Percentiles rank a stretch among this genome's conserved stretches.
Conservation (phyloP, 2,329 filamentous ascomycete genomes). For the Pseudocercospora fuligena region DNA sequence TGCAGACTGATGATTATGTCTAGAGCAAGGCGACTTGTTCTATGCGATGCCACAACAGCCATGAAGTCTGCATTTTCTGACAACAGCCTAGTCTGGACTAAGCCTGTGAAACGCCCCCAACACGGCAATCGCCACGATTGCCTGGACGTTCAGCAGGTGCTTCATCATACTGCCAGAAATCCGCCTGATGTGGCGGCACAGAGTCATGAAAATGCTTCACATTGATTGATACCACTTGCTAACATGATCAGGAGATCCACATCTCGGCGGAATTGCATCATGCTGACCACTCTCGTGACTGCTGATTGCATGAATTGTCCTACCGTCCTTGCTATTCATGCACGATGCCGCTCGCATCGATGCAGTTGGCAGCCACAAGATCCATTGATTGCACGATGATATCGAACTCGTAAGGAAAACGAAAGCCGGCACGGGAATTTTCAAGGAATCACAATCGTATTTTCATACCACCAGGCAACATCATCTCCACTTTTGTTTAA, state of each 20-base stretch:
- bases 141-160: background rate
- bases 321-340: background rate
- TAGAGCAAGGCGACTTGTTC: background rate
- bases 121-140: background rate
- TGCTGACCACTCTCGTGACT: background rate
- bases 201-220: background rate
- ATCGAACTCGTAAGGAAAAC: background rate
- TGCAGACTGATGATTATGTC: no score
- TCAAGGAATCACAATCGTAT: background rate
- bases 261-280: background rate
- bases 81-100: background rate
- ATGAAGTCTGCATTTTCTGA: background rate
- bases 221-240: background rate
- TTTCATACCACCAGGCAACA: background rate
- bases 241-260: background rate
- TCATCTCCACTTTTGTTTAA: slow-evolving; percentile 3
- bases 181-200: background rate
- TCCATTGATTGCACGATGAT: background rate
- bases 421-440: background rate
- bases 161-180: background rate
- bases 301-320: background rate
- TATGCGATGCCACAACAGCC: background rate
- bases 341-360: background rate
- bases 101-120: background rate
- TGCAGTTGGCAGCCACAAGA: background rate